Evolutionary conservation across 2,329 filamentous ascomycete species (phyloP).

Genomic region (Zalaria obscura): DNA sequence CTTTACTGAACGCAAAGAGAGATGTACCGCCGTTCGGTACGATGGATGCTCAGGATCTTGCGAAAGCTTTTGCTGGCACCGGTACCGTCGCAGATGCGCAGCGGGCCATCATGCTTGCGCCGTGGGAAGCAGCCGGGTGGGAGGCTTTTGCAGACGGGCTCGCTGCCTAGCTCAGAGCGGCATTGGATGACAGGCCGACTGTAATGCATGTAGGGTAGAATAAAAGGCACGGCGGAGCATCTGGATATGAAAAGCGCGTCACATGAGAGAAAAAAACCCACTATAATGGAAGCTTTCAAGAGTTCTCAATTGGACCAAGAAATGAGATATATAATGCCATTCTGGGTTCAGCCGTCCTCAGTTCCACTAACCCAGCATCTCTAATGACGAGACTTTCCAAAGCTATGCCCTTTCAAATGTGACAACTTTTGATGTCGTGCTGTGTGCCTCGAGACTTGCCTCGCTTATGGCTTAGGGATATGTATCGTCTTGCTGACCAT

Average conservation of each 20-base stretch:
- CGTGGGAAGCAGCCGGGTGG: slow-evolving; percentile 62
- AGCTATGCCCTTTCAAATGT: not conserved
- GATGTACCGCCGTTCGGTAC: slow-evolving; percentile 59
- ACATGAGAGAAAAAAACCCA: no score
- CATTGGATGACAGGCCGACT: no score
- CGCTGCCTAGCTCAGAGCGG: not conserved
- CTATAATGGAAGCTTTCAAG: no score
- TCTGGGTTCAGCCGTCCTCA: no score
- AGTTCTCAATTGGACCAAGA: no score
- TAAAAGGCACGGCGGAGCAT: no score
- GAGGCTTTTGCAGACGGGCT: slow-evolving; percentile 27
- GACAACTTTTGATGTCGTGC: not conserved
- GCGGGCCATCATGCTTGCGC: slow-evolving; percentile 62
- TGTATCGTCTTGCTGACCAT: slow-evolving; percentile 95
- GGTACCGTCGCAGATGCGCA: slow-evolving; percentile 61
- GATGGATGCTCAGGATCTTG: slow-evolving; percentile 55
- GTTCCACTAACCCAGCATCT: no score
- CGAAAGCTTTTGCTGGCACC: slow-evolving; percentile 60
- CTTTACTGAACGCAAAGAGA: slow-evolving; percentile 61
- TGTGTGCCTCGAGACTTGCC: not conserved
- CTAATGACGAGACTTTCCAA: no score
- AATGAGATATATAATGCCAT: no score
- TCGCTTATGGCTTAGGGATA: slow-evolving; percentile 63
- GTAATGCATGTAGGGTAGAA: no score
- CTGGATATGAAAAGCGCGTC: no score